Evolutionary conservation across 176 grass and related monocot species (phyloP).

Genomic region (Juncus inflexus): DNA sequence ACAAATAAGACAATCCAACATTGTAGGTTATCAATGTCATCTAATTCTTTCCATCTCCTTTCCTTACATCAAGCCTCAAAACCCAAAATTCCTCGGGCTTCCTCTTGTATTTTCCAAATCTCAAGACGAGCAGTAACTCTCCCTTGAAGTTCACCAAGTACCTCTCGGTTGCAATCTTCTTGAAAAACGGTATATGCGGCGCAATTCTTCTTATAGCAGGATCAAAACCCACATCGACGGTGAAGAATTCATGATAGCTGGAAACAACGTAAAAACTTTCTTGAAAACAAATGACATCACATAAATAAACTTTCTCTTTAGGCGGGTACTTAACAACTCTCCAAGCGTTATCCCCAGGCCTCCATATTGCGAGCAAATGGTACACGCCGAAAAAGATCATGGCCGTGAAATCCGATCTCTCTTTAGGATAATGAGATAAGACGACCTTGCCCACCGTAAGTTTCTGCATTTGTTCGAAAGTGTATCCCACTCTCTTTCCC

Average conservation of each 20-base stretch:
- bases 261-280: constrained; percentile 2
- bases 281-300: not conserved
- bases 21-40: not conserved
- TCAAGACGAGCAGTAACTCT: not conserved
- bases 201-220: not conserved
- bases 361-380: constrained; percentile 3
- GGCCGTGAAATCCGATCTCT: constrained; percentile 10
- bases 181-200: too few relatives aligned
- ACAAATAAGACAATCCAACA: too few relatives aligned
- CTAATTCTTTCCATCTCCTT: not conserved
- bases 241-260: not conserved
- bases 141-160: constrained; percentile 20
- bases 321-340: not conserved
- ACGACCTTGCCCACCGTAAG: not conserved
- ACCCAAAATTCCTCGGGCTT: too few relatives aligned
- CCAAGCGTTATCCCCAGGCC: not conserved
- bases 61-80: too few relatives aligned
- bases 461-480: not conserved
- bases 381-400: constrained; percentile 2
- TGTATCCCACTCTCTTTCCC: too few relatives aligned
- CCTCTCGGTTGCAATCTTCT: not conserved
- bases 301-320: not conserved
- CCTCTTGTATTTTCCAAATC: not conserved
- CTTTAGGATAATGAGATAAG: constrained; percentile 12
- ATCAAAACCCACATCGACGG: not conserved